Conservation (phyloP, 176 grass and related monocot species). For the Puccinellia tenuiflora region DNA sequence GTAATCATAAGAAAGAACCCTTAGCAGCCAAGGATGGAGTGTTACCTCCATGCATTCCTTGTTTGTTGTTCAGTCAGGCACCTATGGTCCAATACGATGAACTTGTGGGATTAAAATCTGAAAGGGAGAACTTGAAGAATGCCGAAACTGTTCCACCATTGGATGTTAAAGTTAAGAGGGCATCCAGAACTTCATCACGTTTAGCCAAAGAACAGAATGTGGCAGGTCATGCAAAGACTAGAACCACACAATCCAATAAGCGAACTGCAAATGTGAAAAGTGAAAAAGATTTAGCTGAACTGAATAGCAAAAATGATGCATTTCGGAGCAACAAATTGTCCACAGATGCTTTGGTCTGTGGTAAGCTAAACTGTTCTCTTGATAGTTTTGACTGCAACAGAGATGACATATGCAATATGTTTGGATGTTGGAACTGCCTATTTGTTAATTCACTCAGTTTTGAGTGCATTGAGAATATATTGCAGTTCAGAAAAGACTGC, state of each 20-base stretch:
- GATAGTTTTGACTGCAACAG: constrained; percentile 1
- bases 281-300: constrained; percentile 23
- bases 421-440: constrained; percentile 70
- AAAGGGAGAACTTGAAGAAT: not conserved
- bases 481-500: constrained; percentile 48
- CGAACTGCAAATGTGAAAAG: not conserved
- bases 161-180: constrained; percentile 32
- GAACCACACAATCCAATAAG: constrained; percentile 36
- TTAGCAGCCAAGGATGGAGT: constrained; percentile 6
- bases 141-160: constrained; percentile 21
- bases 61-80: constrained; percentile 26
- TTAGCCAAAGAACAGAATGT: constrained; percentile 31
- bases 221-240: constrained; percentile 17
- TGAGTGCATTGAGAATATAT: constrained; percentile 50
- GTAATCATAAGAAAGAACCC: not conserved
- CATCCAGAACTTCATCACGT: constrained; percentile 22
- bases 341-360: constrained; percentile 9
- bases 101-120: not conserved
- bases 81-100: not conserved
- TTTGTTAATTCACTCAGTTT: constrained; percentile 40
- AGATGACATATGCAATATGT: constrained; percentile 33
- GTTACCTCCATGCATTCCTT: constrained; percentile 34
- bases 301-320: constrained; percentile 9
- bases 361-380: not conserved
- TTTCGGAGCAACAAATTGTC: not conserved